Evolutionary conservation across 371 early-diverging fungal genomes (phyloP).

Genomic region (Mucor ambiguus): DNA sequence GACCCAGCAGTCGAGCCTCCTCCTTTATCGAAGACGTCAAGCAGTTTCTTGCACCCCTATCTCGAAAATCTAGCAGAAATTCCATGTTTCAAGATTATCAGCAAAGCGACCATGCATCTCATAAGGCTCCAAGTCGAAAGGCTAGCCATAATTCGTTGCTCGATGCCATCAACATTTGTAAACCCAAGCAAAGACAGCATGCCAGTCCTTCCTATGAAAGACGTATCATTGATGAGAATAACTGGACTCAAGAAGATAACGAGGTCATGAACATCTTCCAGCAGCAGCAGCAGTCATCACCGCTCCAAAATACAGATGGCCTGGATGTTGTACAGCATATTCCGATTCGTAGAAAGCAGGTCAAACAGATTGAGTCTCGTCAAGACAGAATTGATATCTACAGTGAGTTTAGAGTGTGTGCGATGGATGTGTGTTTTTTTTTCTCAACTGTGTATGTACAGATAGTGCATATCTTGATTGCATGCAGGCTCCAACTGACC

Average conservation of each 20-base stretch:
- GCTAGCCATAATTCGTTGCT: slow-evolving; percentile 24
- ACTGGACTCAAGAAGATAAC: slow-evolving; percentile 7
- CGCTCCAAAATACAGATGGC: background rate
- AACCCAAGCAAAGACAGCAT: slow-evolving; percentile 14
- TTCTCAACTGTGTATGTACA: slow-evolving; percentile 1
- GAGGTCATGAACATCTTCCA: slow-evolving; percentile 8
- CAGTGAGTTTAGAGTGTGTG: slow-evolving; percentile 9
- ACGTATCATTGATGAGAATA: background rate
- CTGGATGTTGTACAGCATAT: slow-evolving; percentile 1
- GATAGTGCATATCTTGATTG: slow-evolving; percentile 25
- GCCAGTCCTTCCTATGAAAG: slow-evolving; percentile 17
- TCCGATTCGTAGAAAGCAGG: slow-evolving; percentile 25
- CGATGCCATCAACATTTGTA: slow-evolving; percentile 23
- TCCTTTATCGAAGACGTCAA: slow-evolving; percentile 33
- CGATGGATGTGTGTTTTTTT: background rate
- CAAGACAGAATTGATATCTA: slow-evolving; percentile 25
- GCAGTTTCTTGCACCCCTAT: slow-evolving; percentile 24
- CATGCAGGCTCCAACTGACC: slow-evolving; percentile 18
- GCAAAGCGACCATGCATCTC: background rate
- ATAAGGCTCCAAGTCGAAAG: slow-evolving; percentile 10
- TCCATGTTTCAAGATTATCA: slow-evolving; percentile 24
- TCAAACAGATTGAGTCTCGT: slow-evolving; percentile 24
- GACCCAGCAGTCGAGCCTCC: slow-evolving; percentile 29
- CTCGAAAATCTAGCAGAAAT: slow-evolving; percentile 27
- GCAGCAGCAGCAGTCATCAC: background rate